Evolutionary conservation across 305 asterid species (phyloP).

Genomic region (Solanum hybrid): DNA sequence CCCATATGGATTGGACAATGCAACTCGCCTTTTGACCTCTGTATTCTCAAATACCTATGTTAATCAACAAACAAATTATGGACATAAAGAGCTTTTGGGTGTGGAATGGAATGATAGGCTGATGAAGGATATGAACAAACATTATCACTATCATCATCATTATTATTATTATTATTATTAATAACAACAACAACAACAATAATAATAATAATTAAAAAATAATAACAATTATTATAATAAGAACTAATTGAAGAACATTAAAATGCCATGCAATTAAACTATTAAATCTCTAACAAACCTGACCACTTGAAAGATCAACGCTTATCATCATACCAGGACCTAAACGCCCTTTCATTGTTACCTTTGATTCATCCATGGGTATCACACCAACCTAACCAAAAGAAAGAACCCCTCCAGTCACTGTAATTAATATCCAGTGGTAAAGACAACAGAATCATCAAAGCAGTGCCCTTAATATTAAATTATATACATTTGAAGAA

Average conservation of each 20-base stretch:
- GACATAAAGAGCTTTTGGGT: neutral
- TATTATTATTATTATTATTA: neutral
- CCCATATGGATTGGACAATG: slow-evolving; percentile 73
- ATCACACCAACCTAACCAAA: slow-evolving; percentile 83
- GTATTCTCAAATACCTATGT: slow-evolving; percentile 87
- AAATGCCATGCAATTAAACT: neutral
- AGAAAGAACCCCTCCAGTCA: slow-evolving; percentile 3
- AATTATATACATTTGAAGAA: neutral
- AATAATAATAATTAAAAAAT: neutral
- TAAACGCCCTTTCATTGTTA: slow-evolving; percentile 92
- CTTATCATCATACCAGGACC: slow-evolving; percentile 99
- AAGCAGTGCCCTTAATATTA: neutral
- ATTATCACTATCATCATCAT: neutral
- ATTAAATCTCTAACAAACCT: slow-evolving; percentile 45
- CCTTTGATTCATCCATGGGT: slow-evolving; percentile 89
- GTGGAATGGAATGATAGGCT: neutral
- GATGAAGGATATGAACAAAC: neutral
- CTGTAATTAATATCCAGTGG: neutral
- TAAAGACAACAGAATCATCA: neutral
- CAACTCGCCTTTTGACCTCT: slow-evolving; percentile 90
- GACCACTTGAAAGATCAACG: slow-evolving; percentile 79
- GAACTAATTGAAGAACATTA: neutral
- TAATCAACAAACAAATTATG: slow-evolving; percentile 5
- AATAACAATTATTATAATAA: neutral
- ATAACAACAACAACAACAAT: neutral